Evolutionary conservation across 179 eudicot genomes (phyloP).

Genomic region (Spergularia azorica): DNA sequence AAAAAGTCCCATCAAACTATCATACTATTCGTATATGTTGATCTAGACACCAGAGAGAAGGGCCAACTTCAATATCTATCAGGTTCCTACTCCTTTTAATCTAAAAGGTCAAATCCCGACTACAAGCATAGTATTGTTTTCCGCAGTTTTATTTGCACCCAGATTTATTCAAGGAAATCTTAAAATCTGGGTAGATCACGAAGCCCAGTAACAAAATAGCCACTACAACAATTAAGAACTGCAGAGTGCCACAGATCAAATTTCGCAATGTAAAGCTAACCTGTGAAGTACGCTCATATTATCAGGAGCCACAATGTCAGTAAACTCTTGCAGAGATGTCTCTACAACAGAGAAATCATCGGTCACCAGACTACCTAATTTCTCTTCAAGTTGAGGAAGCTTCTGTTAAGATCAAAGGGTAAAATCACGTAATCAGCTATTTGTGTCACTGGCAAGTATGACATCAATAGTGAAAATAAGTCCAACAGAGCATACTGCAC

Average conservation of each 20-base stretch:
- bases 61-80: background rate
- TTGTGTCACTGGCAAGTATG: constrained; percentile 16
- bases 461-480: constrained; percentile 10
- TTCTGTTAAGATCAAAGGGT: constrained; percentile 45
- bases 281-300: constrained; percentile 66
- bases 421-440: constrained; percentile 5
- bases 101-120: background rate
- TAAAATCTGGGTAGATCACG: background rate
- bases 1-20: no score
- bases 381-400: constrained; percentile 78
- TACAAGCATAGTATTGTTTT: background rate
- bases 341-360: constrained; percentile 87
- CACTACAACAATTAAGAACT: background rate
- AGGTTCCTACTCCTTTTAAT: background rate
- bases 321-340: constrained; percentile 49
- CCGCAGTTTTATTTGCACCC: background rate
- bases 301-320: constrained; percentile 71
- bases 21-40: no score
- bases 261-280: constrained; percentile 36
- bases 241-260: constrained; percentile 2
- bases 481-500: constrained; percentile 45
- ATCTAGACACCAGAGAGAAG: background rate
- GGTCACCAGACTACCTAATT: constrained; percentile 59
- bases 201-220: background rate
- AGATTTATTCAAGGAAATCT: background rate